Percentiles rank a stretch among this genome's conserved stretches.
phyloP scores from a whole-genome alignment of 345 rosid genomes.

The Cochlearia excelsa region DNA sequence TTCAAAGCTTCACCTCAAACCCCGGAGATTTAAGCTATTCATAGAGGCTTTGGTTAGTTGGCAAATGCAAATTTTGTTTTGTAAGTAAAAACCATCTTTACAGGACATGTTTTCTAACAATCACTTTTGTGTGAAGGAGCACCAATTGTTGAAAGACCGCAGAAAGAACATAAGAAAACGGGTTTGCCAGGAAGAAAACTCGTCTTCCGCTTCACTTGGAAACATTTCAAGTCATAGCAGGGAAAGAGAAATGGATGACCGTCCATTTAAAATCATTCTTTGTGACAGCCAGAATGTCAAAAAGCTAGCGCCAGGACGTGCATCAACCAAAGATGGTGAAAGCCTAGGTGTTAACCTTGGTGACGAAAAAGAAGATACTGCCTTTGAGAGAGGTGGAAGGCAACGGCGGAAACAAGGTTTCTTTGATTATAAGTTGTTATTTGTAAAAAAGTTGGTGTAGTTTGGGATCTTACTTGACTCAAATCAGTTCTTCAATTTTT shows the following conservation, averaged over 20 bases:
- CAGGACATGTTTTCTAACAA: constrained; percentile 23
- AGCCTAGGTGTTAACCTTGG: constrained; percentile 52
- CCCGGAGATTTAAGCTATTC: constrained; percentile 90
- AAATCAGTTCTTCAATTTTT: constrained; percentile 46
- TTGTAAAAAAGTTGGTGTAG: constrained; percentile 10
- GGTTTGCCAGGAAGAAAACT: constrained; percentile 66
- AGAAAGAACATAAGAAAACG: constrained; percentile 77
- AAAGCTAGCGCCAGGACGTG: constrained; percentile 68
- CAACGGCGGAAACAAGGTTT: constrained; percentile 81
- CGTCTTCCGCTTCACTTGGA: constrained; percentile 56
- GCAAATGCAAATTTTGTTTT: constrained; percentile 17
- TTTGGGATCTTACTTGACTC: constrained; percentile 28
- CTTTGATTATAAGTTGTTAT: constrained; percentile 14
- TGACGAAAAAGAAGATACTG: constrained; percentile 60
- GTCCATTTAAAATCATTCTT: constrained; percentile 64
- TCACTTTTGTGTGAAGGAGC: constrained; percentile 61
- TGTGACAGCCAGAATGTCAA: constrained; percentile 74
- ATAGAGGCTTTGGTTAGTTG: constrained; percentile 92
- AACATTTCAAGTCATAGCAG: constrained; percentile 57
- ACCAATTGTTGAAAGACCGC: constrained; percentile 90
- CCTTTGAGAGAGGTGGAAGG: constrained; percentile 59
- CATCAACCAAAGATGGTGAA: constrained; percentile 59
- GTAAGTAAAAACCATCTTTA: constrained; percentile 15
- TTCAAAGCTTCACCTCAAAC: constrained; percentile 97
- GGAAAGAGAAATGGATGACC: constrained; percentile 58